These are phyloP conservation scores for Halophytophthora batemanensis DNA, from an alignment of 352 stramenopile genomes.

Conservation along the genomic window DNA sequence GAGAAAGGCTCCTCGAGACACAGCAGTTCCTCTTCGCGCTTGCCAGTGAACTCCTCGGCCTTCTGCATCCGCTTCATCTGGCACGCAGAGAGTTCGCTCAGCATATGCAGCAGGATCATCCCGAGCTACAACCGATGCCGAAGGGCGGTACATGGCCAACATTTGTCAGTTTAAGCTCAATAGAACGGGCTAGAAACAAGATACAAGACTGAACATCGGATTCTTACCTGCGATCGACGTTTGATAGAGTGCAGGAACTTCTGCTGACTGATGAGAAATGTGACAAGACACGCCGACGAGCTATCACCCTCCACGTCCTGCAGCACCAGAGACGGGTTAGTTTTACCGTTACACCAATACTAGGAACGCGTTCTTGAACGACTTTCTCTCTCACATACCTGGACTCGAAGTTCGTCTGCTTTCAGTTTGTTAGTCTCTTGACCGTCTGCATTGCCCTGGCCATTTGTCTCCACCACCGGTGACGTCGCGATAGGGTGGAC, in stretches of 20 bases:
- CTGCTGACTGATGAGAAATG: constrained; percentile 12
- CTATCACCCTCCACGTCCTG: constrained; percentile 8
- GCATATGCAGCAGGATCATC: constrained; percentile 63
- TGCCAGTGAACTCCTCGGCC: constrained; percentile 69
- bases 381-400: constrained; percentile 8
- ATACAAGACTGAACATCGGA: neutral
- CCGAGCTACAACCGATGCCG: constrained; percentile 46
- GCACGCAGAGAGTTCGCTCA: constrained; percentile 80
- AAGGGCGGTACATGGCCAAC: too few species aligned
- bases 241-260: constrained; percentile 46
- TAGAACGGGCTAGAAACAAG: neutral
- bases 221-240: constrained; percentile 64
- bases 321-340: constrained; percentile 1
- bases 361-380: neutral
- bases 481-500: neutral
- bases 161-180: constrained; percentile 4
- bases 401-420: too few species aligned
- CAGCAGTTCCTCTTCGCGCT: constrained; percentile 66
- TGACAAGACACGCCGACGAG: constrained; percentile 16
- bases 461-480: neutral
- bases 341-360: neutral
- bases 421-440: constrained; percentile 2
- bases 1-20: constrained; percentile 82
- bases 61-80: constrained; percentile 91
- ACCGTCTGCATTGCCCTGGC: neutral